Conservation (phyloP, 202 grass and related monocot genomes). For the Sporobolus alterniflorus region DNA sequence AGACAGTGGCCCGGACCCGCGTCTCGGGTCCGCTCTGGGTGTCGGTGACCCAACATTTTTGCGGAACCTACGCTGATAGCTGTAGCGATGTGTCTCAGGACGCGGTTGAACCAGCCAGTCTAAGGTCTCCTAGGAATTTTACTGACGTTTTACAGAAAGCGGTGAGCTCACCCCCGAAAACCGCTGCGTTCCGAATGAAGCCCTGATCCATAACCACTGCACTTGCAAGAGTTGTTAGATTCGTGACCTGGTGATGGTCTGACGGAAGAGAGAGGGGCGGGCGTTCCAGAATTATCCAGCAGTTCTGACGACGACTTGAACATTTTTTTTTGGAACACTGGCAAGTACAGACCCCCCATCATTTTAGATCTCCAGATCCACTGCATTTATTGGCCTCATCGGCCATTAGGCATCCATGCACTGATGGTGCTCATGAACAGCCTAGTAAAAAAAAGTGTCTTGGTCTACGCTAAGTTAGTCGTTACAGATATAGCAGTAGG, state of each 20-base stretch:
- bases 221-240: neutral
- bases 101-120: neutral
- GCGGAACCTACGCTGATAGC: neutral
- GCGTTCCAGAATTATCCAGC: neutral
- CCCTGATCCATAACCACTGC: neutral
- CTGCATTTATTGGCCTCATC: conserved; percentile 24
- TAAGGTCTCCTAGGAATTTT: neutral
- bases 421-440: neutral
- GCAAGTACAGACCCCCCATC: conserved; percentile 23
- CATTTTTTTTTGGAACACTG: neutral
- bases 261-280: neutral
- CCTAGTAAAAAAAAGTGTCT: neutral
- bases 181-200: no score
- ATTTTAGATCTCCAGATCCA: conserved; percentile 38
- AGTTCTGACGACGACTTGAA: conserved; percentile 15
- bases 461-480: no score
- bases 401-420: neutral
- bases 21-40: neutral
- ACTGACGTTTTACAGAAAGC: neutral
- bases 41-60: conserved; percentile 27
- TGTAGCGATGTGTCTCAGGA: neutral
- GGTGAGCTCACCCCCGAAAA: no score
- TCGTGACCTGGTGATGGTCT: neutral
- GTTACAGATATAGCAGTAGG: conserved; percentile 8
- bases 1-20: conserved; percentile 2